A percentile compares a stretch with the other conserved stretches of the same genome.
Conservation (phyloP, 2,329 filamentous ascomycete species). For the Aspergillus sp. region DNA sequence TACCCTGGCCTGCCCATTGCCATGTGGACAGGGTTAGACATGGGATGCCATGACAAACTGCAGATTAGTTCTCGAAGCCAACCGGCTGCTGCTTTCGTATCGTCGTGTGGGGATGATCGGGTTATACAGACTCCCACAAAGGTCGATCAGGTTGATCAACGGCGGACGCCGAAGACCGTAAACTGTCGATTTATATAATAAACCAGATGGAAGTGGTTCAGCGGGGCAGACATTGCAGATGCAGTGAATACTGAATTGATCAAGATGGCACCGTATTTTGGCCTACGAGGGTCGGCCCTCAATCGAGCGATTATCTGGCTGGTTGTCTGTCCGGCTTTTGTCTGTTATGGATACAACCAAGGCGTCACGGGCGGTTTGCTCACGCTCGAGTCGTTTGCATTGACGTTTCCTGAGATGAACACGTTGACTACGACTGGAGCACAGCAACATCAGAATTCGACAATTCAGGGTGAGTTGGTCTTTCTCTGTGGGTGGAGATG, state of each 20-base stretch:
- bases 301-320: conserved; percentile 18
- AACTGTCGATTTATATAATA: no score
- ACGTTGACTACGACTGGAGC: conserved; percentile 39
- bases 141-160: no score
- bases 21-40: no score
- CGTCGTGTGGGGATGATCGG: no score
- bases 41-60: no score
- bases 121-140: no score
- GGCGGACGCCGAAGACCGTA: no score
- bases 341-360: conserved; percentile 51
- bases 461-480: conserved; percentile 33
- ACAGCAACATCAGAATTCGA: conserved; percentile 34
- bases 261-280: conserved; percentile 12
- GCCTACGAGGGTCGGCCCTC: conserved; percentile 17
- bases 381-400: conserved; percentile 58
- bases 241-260: not conserved
- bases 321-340: conserved; percentile 24
- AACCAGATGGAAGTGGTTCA: no score
- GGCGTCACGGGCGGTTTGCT: conserved; percentile 51
- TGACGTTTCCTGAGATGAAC: conserved; percentile 47
- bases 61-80: no score
- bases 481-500: not conserved
- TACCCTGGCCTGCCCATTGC: no score
- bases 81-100: no score
- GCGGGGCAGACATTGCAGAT: no score